Percentiles rank a stretch among this genome's conserved stretches.
Conservation (phyloP, 1,139 yeast species). For the Candida gigantensis region DNA sequence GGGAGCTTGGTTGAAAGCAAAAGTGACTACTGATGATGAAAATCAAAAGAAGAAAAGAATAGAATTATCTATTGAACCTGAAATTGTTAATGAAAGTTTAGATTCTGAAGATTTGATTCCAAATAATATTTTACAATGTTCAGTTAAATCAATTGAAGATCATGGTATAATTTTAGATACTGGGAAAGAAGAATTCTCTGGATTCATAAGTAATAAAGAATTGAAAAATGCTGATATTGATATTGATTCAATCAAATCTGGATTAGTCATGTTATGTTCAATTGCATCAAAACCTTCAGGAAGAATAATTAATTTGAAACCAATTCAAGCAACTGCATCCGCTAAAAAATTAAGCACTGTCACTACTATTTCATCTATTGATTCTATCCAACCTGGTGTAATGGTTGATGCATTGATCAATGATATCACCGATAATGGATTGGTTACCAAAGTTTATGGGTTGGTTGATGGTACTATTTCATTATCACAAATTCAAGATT, state of each 20-base stretch:
- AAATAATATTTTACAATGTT: conserved; percentile 72
- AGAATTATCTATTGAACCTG: conserved; percentile 76
- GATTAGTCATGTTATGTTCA: conserved; percentile 54
- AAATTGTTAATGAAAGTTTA: conserved; percentile 60
- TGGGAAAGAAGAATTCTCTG: conserved; percentile 59
- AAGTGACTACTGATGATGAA: conserved; percentile 53
- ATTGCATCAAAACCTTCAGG: conserved; percentile 46
- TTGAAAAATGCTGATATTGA: conserved; percentile 28
- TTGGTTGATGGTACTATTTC: conserved; percentile 72
- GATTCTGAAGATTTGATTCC: conserved; percentile 63
- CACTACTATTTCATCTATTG: conserved; percentile 64
- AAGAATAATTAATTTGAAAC: conserved; percentile 65
- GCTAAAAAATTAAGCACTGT: conserved; percentile 45
- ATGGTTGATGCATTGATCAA: conserved; percentile 73
- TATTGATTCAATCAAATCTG: conserved; percentile 23
- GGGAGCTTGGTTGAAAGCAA: conserved; percentile 89
- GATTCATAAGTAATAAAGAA: conserved; percentile 78
- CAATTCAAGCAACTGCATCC: conserved; percentile 24
- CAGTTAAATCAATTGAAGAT: conserved; percentile 81
- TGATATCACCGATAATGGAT: conserved; percentile 61
- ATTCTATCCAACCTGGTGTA: conserved; percentile 83
- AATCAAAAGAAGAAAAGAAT: conserved; percentile 62
- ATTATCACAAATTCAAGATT: conserved; percentile 62
- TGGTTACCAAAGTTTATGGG: conserved; percentile 69
- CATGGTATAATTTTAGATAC: conserved; percentile 81